Evolutionary conservation across 2,329 filamentous ascomycete genomes (phyloP), one percentile per base, ranked within the genome.

Genomic region (Paecilomyces variotii): DNA sequence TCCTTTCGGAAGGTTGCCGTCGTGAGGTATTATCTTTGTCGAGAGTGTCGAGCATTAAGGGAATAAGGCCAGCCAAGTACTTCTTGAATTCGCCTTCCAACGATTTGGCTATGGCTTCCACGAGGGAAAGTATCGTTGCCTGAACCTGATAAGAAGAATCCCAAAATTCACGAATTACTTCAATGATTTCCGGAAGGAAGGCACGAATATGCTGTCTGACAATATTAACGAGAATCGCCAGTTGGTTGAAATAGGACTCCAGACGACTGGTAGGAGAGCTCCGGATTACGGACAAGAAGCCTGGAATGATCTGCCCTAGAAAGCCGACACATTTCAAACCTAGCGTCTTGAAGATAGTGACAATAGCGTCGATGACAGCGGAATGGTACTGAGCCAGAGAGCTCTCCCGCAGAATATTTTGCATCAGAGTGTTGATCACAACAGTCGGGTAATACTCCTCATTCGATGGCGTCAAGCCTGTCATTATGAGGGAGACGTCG

Each of bases 371-470:
- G 56, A 99, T 94, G 12, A 97, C 93, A 10, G 88, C 86, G 3
- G 91, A 93, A 68, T 99, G 95, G 67, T 96, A 93, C 68, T 95
- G 90, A 11, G 88, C 85, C 3, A 99, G 80, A 0, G 94, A 97
- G 27, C 87, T 86, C 66, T 99, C 94, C 68, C 93, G 95, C 35
- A 99, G 78, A 64, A 99, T 92, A 58, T 78, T 80, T 59, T 91
- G 88, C 68, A 99, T 86, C 10, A 99, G 82, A 1, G 94, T 95
- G 68, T 96, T 96, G 71, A 99, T 97, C 53, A 97, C 94, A 19
- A 99, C 91, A 0, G 94, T 99, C 0, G 94, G 94, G 70, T 96
- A 99, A 74, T 99, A 99, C 68, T 99, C 94, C 70, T 99, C 96
- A 69, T 90, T 96, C 0, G 93, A 97, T 0, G 94, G 95, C 0